Conservation (phyloP, 208 protist genomes). For the Trypanosoma grayi region DNA sequence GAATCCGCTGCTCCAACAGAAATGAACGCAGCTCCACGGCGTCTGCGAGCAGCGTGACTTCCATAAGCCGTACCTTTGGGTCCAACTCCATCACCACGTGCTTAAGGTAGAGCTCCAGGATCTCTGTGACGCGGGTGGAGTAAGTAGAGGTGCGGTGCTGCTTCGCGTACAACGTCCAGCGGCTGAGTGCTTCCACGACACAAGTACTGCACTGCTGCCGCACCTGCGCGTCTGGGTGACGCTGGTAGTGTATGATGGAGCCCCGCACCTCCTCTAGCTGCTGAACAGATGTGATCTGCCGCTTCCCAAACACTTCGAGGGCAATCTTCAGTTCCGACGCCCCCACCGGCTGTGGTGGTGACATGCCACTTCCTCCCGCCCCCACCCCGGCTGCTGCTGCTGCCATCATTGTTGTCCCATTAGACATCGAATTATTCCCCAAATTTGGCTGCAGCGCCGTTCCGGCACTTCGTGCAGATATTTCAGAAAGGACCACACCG, state of each 20-base stretch:
- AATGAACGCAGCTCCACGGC: slow-evolving; percentile 63
- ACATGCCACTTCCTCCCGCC: too few species aligned
- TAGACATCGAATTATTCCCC: background rate
- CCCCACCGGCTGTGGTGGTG: slow-evolving; percentile 4
- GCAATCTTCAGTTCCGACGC: slow-evolving; percentile 69
- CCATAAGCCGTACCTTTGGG: slow-evolving; percentile 60
- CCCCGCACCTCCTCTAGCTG: slow-evolving; percentile 77
- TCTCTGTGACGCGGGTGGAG: slow-evolving; percentile 79
- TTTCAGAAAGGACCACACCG: background rate
- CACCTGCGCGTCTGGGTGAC: slow-evolving; percentile 64
- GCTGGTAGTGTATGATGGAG: slow-evolving; percentile 71
- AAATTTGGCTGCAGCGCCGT: background rate
- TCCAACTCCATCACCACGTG: slow-evolving; percentile 80
- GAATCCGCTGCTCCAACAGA: slow-evolving; percentile 69
- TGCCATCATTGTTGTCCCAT: background rate
- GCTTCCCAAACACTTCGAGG: slow-evolving; percentile 63
- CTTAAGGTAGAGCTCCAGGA: slow-evolving; percentile 84
- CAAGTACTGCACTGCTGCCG: slow-evolving; percentile 72
- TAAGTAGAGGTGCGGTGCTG: slow-evolving; percentile 81
- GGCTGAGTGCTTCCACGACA: slow-evolving; percentile 58
- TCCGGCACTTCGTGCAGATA: slow-evolving; percentile 19
- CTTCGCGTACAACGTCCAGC: slow-evolving; percentile 76
- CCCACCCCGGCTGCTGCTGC: background rate
- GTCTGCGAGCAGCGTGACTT: slow-evolving; percentile 64
- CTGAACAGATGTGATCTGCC: slow-evolving; percentile 70